phyloP scores from a whole-genome alignment of 2,329 filamentous ascomycete species.

The Pyricularia grisea region DNA sequence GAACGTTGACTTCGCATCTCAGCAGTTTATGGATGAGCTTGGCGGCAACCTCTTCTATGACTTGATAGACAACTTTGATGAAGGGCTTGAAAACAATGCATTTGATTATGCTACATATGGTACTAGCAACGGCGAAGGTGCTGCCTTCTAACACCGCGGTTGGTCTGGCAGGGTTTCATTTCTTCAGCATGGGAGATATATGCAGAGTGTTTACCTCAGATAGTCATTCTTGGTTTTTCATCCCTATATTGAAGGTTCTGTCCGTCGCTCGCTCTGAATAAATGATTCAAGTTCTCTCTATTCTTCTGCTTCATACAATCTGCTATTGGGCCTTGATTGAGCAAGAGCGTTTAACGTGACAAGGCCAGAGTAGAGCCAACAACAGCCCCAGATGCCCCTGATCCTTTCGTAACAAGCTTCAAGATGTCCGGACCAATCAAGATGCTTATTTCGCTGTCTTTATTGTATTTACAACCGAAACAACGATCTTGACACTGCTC shows the following conservation, averaged over 20 bases:
- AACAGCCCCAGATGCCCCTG: neutral
- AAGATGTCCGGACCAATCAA: neutral
- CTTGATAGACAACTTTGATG: neutral
- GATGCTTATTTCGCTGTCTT: neutral
- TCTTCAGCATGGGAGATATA: neutral
- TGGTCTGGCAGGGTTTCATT: neutral
- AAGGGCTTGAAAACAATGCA: neutral
- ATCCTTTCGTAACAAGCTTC: neutral
- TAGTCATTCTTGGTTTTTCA: neutral
- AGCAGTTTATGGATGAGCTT: too few relatives aligned
- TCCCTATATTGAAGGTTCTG: neutral
- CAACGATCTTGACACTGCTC: neutral
- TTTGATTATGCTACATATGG: neutral
- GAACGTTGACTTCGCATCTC: neutral
- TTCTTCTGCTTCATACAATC: neutral
- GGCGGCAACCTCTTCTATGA: too few relatives aligned
- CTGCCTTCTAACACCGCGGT: neutral
- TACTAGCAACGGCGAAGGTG: neutral
- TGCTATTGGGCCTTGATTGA: neutral
- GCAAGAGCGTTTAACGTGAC: neutral
- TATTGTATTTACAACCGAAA: neutral
- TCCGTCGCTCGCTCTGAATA: neutral
- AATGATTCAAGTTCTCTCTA: neutral
- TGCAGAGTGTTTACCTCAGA: neutral
- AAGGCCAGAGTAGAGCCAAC: neutral